Evolutionary conservation across 805 yeast species (phyloP), one percentile per base, ranked within the genome.

Genomic region (Metschnikowia lunata): DNA sequence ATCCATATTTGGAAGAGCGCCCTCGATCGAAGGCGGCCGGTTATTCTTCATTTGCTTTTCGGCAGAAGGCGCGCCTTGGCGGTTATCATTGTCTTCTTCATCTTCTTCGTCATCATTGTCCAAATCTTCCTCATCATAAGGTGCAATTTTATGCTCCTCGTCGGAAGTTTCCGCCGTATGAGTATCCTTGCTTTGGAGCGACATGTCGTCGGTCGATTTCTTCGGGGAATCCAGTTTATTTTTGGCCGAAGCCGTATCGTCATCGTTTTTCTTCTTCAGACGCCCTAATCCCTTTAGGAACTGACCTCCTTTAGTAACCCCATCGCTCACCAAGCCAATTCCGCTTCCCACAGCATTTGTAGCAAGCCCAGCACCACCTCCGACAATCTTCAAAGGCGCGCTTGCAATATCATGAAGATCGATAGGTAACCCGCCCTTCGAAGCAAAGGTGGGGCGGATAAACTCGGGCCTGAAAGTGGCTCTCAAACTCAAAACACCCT

Each of bases 381-480:
- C 69, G 26, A 60, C 67, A 27, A 72, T 69, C 55, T 74, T 75
- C 43, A 78, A 57, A 28, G 83, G 80, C 15, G 63, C 72, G 30
- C 70, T 73, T 8, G 76, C 63, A 26, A 74, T 54, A 18, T 64
- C 66, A 15, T 63, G 61, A 26, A 76, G 56, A 30, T 65, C 69
- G 40, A 67, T 55, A 15, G 75, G 77, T 43, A 70, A 66, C 13
- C 75, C 75, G 28, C 60, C 51, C 37, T 58, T 51, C n/a, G 63
- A 48, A 7, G 64, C 68, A 36, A 83, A 61, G 39, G 66, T 64
- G n/a, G 91, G 88, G 60, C 85, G 78, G 37, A 80, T 64, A 60
- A 84, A 86, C 54, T 80, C 78, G 15, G 91, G 89, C 36, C 57
- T 59, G 63, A 85, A 86, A 1, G 69, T 63, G 3, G 79, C 82